Evolutionary conservation across 1,139 yeast genomes (phyloP), one percentile per base, ranked within the genome.

Genomic region (Diutina sp.): DNA sequence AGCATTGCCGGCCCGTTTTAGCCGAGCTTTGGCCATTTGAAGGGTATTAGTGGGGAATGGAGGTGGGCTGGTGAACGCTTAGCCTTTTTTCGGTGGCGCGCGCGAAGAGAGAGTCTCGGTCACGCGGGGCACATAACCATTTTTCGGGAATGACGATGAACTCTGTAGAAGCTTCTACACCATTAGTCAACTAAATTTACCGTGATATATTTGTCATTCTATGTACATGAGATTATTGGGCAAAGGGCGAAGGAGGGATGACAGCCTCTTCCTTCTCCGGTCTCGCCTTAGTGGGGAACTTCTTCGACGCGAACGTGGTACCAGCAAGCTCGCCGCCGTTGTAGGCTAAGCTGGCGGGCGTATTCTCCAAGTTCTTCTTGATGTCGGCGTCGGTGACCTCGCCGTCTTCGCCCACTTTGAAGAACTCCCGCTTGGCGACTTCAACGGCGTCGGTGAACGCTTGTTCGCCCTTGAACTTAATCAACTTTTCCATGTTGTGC

Each of bases 361-460:
- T 58, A 62, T 74, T 73, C 56, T 67, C 57, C 64, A 76, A 71
- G 58, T 72, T 69, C 54, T 67, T 61, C 12, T 29, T 7, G 28
- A 50, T 50, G 16, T 12, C 45, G 16, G 25, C 29, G 28, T 50
- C 53, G 29, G 32, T 32, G 18, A 50, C 56, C 11, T 54, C 52
- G n/a, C 54, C 54, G n/a, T 55, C 32, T 21, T 57, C 58, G 21
- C 55, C 50, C 46, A 56, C 54, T 8, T 44, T 52, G 47, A 52
- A 52, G 16, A 52, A 6, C 57, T 76, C 77, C 46, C 65, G 67
- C 64, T 86, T 87, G 73, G 87, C 80, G 54, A 76, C 72, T 60
- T 83, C 87, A 38, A 88, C 95, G 12, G 86, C 83, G 5, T 76
- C 74, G 56, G 78, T 69, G 66, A 89, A 88, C 57, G 71, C 72